Conservation (phyloP, 768 basidiomycete genomes). For the Gymnopilus junonius region DNA sequence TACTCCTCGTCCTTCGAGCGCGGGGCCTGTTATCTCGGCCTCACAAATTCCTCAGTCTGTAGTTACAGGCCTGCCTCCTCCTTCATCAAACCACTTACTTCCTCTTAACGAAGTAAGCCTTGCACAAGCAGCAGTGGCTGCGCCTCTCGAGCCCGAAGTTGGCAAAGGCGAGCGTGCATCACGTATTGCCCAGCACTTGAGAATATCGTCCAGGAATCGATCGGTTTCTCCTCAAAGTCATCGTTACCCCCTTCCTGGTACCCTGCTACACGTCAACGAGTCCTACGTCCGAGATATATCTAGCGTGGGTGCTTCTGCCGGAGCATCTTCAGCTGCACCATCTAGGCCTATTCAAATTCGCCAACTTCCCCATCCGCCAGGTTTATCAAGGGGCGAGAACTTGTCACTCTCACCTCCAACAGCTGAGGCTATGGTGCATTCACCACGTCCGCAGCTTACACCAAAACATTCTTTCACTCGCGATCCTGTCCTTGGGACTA, state of each 20-base stretch:
- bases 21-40: slow-evolving; percentile 39
- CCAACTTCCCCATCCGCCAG: slow-evolving; percentile 22
- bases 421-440: slow-evolving; percentile 49
- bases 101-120: slow-evolving; percentile 22
- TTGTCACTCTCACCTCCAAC: slow-evolving; percentile 29
- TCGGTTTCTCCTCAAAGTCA: slow-evolving; percentile 68
- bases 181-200: slow-evolving; percentile 62
- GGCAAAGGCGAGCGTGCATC: slow-evolving; percentile 66
- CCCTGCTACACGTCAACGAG: slow-evolving; percentile 12
- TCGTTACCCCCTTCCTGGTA: slow-evolving; percentile 46
- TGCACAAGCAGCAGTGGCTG: not conserved
- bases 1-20: slow-evolving; percentile 53
- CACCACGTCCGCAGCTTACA: slow-evolving; percentile 71
- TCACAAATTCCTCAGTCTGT: slow-evolving; percentile 33
- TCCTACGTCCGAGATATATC: not conserved
- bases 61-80: slow-evolving; percentile 40
- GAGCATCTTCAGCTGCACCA: slow-evolving; percentile 7
- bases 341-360: slow-evolving; percentile 7
- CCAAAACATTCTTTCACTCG: slow-evolving; percentile 61
- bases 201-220: slow-evolving; percentile 56
- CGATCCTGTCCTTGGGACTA: slow-evolving; percentile 40
- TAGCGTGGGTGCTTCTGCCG: slow-evolving; percentile 3
- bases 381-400: slow-evolving; percentile 13
- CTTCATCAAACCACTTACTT: slow-evolving; percentile 34
- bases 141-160: slow-evolving; percentile 46